These are phyloP conservation scores for Perkinsus chesapeaki DNA, from an alignment of 169 alveolate species.

Conservation along the genomic window DNA sequence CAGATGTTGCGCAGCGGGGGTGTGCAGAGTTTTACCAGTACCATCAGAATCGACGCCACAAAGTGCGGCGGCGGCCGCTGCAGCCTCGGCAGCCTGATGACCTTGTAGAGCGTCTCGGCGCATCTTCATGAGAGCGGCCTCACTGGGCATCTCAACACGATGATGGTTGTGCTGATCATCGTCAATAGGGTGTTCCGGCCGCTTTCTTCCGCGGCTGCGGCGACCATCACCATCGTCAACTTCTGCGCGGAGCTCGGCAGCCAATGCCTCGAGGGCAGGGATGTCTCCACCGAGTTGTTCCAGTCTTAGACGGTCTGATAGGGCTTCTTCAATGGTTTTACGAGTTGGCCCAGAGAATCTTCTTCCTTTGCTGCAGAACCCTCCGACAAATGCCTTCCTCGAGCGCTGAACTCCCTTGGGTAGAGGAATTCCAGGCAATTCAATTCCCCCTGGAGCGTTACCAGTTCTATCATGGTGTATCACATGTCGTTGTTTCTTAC, in stretches of 20 bases:
- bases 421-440: background rate
- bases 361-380: background rate
- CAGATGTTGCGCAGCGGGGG: background rate
- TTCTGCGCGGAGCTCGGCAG: background rate
- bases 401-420: background rate
- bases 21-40: background rate
- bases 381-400: background rate
- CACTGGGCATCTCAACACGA: background rate
- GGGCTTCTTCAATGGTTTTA: background rate
- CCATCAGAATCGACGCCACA: background rate
- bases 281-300: background rate
- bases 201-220: background rate
- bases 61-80: background rate
- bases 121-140: background rate
- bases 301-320: background rate
- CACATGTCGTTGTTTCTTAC: background rate
- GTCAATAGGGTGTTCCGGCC: background rate
- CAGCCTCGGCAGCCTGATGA: background rate
- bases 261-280: background rate
- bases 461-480: background rate
- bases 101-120: background rate
- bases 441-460: background rate
- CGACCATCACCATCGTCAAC: background rate
- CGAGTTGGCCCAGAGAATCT: background rate
- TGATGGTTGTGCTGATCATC: background rate